Evolutionary conservation across 2,329 filamentous ascomycete genomes (phyloP).

Genomic region (Dryadomyces quercivorus): DNA sequence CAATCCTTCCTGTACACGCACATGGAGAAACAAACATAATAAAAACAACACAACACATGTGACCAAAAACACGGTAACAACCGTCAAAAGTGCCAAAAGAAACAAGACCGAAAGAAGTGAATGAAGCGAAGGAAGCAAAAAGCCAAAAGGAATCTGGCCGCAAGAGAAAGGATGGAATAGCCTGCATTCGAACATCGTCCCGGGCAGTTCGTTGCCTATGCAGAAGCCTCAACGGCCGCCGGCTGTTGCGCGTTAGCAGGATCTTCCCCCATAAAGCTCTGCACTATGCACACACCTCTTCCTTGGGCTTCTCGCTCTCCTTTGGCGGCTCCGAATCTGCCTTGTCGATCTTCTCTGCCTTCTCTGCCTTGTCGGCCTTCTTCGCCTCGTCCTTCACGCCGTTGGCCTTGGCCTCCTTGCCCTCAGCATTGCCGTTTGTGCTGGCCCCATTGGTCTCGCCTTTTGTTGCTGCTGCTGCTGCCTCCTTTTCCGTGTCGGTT

Average conservation of each 20-base stretch:
- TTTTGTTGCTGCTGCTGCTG: slow-evolving; percentile 23
- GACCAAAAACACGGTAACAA: neutral
- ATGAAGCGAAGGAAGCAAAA: neutral
- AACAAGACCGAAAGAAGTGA: neutral
- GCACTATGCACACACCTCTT: slow-evolving; percentile 5
- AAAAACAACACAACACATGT: neutral
- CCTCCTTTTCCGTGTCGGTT: slow-evolving; percentile 16
- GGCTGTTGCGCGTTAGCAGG: slow-evolving; percentile 1
- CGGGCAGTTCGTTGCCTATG: neutral
- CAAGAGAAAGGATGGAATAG: neutral
- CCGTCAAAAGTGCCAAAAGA: neutral
- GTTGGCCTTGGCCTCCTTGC: slow-evolving; percentile 19
- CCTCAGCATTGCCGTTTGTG: slow-evolving; percentile 13
- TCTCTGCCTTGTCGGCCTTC: slow-evolving; percentile 13
- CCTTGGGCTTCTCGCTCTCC: slow-evolving; percentile 7
- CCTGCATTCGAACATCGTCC: neutral
- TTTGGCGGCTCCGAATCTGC: slow-evolving; percentile 9
- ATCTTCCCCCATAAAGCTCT: too few relatives aligned
- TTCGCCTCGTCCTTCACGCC: slow-evolving; percentile 23
- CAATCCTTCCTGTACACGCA: slow-evolving; percentile 3
- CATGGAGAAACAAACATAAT: neutral
- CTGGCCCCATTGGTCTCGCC: slow-evolving; percentile 18
- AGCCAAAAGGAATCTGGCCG: neutral
- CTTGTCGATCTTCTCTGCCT: neutral
- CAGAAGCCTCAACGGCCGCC: slow-evolving; percentile 10